phyloP scores from a whole-genome alignment of 2,329 filamentous ascomycete genomes.

The Diaporthe velutina region DNA sequence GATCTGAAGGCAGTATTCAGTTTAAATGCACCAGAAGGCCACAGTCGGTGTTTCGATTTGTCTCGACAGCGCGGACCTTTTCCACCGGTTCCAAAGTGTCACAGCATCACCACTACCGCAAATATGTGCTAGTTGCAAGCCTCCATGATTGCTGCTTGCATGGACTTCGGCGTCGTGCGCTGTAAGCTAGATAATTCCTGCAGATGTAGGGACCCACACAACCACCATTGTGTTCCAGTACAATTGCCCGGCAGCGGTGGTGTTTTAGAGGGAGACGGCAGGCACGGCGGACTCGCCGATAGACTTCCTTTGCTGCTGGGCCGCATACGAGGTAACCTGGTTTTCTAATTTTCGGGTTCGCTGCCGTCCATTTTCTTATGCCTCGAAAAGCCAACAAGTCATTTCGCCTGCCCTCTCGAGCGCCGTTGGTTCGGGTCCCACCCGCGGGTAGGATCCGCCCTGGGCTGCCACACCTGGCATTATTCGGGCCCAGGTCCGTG shows the following conservation, averaged over 20 bases:
- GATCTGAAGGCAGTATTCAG: neutral
- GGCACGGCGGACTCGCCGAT: conserved; percentile 21
- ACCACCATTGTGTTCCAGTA: conserved; percentile 4
- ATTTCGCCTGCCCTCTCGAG: conserved; percentile 31
- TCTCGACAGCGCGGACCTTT: neutral
- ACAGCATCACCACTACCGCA: neutral
- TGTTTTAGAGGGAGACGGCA: neutral
- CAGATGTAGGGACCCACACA: neutral
- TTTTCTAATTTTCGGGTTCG: neutral
- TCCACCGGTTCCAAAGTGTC: neutral
- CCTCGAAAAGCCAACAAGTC: conserved; percentile 1
- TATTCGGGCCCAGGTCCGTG: conserved; percentile 8
- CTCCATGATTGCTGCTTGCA: neutral
- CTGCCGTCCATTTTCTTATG: neutral
- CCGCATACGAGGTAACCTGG: conserved; percentile 25
- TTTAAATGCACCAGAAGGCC: neutral
- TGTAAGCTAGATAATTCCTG: neutral
- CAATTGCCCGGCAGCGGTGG: neutral
- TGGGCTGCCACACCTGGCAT: conserved; percentile 12
- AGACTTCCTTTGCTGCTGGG: conserved; percentile 14
- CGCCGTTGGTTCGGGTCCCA: conserved; percentile 15
- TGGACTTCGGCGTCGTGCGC: neutral
- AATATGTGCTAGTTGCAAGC: neutral
- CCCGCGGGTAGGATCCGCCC: conserved; percentile 19
- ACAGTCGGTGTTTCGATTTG: neutral